These are phyloP conservation scores for Lolium perenne DNA, from an alignment of 176 grass and related monocot species.

Conservation along the genomic window DNA sequence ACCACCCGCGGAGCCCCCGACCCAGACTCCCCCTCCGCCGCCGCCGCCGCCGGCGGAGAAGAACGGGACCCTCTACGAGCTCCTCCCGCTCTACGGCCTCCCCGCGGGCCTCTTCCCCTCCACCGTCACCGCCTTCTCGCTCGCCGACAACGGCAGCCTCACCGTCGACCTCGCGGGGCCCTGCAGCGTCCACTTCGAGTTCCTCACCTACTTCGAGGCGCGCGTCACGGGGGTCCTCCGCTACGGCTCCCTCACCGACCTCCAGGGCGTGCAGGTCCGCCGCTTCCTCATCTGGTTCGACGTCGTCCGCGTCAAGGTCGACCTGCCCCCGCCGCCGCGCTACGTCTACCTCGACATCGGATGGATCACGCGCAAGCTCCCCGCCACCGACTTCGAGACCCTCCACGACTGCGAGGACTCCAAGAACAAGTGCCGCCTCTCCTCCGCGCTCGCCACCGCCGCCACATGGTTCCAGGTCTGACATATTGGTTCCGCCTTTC, in stretches of 20 bases:
- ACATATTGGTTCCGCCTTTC: background rate
- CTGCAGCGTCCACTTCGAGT: conserved; percentile 67
- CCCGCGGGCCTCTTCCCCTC: conserved; percentile 70
- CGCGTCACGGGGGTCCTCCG: conserved; percentile 55
- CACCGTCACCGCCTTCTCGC: conserved; percentile 65
- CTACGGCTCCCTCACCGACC: conserved; percentile 58
- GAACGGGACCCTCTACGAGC: conserved; percentile 55
- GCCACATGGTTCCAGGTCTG: conserved; percentile 50
- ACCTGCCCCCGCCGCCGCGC: conserved; percentile 61
- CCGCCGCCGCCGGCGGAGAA: no score
- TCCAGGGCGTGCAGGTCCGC: conserved; percentile 62
- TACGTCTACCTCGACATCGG: conserved; percentile 79
- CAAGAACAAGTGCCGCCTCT: conserved; percentile 46
- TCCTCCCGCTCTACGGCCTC: conserved; percentile 67
- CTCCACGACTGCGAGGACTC: conserved; percentile 57
- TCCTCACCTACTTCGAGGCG: conserved; percentile 54
- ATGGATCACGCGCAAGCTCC: conserved; percentile 74
- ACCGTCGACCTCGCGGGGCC: conserved; percentile 60
- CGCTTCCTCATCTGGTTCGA: conserved; percentile 75
- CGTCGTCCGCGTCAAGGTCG: conserved; percentile 71
- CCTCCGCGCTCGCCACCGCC: conserved; percentile 46
- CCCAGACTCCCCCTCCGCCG: background rate
- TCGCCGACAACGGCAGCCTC: conserved; percentile 60
- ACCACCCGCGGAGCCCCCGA: no score
- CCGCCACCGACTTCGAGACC: conserved; percentile 63